These are phyloP conservation scores for Komagataea norvegica DNA, from an alignment of 1,139 yeast genomes.

Conservation along the genomic window DNA sequence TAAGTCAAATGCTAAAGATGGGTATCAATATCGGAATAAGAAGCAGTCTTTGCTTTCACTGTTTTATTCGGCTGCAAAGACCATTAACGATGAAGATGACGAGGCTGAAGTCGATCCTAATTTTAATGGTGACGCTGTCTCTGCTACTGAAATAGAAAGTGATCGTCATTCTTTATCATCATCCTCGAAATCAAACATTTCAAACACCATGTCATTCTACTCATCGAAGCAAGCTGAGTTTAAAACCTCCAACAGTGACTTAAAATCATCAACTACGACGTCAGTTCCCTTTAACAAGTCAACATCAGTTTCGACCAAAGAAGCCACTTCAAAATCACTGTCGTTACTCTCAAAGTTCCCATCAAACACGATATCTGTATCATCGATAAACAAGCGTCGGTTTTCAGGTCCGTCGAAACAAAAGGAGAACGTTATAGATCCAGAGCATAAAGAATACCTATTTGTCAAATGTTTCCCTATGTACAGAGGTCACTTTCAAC, in stretches of 20 bases:
- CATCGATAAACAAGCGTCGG: neutral
- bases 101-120: conserved; percentile 1
- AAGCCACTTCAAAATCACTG: neutral
- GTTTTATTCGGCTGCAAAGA: conserved; percentile 28
- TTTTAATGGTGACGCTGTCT: neutral
- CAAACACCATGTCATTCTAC: conserved; percentile 3
- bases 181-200: conserved; percentile 1
- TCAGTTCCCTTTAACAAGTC: neutral
- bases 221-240: neutral
- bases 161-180: conserved; percentile 19
- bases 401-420: neutral
- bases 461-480: conserved; percentile 81
- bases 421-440: conserved; percentile 1
- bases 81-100: conserved; percentile 23
- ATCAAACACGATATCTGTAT: conserved; percentile 1
- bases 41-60: conserved; percentile 23
- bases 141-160: conserved; percentile 16
- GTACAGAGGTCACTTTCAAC: conserved; percentile 63
- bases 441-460: conserved; percentile 43
- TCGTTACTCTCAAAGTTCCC: conserved; percentile 12
- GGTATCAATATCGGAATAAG: conserved; percentile 1
- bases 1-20: conserved; percentile 1
- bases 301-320: neutral
- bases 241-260: neutral
- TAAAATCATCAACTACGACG: neutral